Conservation (phyloP, 176 grass and related monocot species). For the Oryza glumipatula region DNA sequence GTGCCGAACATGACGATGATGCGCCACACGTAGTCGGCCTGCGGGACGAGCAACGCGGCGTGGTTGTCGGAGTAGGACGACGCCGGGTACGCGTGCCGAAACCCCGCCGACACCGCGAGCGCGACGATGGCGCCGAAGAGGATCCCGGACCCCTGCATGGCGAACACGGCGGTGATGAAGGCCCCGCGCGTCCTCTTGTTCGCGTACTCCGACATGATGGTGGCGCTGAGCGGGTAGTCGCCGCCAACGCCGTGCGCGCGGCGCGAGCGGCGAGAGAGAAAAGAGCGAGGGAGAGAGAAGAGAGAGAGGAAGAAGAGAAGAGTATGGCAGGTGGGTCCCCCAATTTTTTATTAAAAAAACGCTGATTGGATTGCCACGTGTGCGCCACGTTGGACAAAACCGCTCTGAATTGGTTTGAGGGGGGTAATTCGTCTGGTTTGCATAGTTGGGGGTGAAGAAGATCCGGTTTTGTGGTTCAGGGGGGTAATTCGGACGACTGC, state of each 20-base stretch:
- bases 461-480: too few relatives aligned
- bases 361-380: too few relatives aligned
- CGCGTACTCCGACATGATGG: slow-evolving; percentile 81
- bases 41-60: neutral
- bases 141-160: slow-evolving; percentile 70
- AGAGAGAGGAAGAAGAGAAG: too few relatives aligned
- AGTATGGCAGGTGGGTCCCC: too few relatives aligned
- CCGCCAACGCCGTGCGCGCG: slow-evolving; percentile 56
- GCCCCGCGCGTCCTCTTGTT: slow-evolving; percentile 73
- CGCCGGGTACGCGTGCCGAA: neutral
- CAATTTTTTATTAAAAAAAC: too few relatives aligned
- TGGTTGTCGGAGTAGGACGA: neutral
- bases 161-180: slow-evolving; percentile 80
- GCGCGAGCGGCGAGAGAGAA: too few relatives aligned
- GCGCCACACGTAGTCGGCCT: slow-evolving; percentile 24
- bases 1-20: slow-evolving; percentile 33
- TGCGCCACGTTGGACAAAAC: too few relatives aligned
- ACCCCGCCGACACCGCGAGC: neutral
- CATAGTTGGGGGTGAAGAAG: too few relatives aligned
- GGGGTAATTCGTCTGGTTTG: too few relatives aligned
- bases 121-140: slow-evolving; percentile 41
- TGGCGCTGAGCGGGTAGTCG: slow-evolving; percentile 76
- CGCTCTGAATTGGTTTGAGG: too few relatives aligned
- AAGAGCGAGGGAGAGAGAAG: too few relatives aligned
- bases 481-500: too few relatives aligned